Conservation (phyloP, 2,329 filamentous ascomycete genomes). For the Penicillium sp. region DNA sequence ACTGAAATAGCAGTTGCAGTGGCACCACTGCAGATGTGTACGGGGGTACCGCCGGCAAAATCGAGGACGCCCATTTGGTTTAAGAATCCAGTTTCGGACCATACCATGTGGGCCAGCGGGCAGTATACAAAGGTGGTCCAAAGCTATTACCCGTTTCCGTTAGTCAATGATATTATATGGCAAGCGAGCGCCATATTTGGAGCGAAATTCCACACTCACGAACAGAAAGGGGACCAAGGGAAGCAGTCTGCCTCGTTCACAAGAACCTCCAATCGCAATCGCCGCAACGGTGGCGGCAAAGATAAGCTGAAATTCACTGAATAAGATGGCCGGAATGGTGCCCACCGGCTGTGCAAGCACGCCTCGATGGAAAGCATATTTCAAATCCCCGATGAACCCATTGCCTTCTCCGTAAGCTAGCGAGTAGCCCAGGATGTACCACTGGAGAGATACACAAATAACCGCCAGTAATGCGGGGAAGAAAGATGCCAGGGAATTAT, state of each 20-base stretch:
- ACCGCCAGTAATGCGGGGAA: constrained; percentile 51
- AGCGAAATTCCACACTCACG: constrained; percentile 10
- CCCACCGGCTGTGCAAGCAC: constrained; percentile 52
- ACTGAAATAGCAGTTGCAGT: constrained; percentile 46
- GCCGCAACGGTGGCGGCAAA: constrained; percentile 54
- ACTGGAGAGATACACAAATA: constrained; percentile 52
- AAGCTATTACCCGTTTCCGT: constrained; percentile 29
- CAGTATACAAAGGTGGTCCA: constrained; percentile 53
- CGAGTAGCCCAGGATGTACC: constrained; percentile 53
- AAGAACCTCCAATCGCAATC: constrained; percentile 52
- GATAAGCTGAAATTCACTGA: constrained; percentile 54
- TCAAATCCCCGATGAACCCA: constrained; percentile 47
- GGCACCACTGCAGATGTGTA: constrained; percentile 47
- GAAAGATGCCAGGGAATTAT: constrained; percentile 50
- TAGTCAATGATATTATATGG: not conserved
- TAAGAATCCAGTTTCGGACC: constrained; percentile 47
- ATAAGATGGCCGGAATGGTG: constrained; percentile 52
- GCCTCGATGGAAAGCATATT: constrained; percentile 47
- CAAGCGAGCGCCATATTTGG: too few relatives aligned
- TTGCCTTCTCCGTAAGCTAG: constrained; percentile 51
- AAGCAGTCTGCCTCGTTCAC: constrained; percentile 49
- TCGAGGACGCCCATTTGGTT: constrained; percentile 48
- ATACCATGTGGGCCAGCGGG: constrained; percentile 52
- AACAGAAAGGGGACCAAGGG: constrained; percentile 53
- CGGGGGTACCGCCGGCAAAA: constrained; percentile 49